Base-by-base conservation (phyloP, 2,329 filamentous ascomycete species). In the Alternaria brassicae region DNA sequence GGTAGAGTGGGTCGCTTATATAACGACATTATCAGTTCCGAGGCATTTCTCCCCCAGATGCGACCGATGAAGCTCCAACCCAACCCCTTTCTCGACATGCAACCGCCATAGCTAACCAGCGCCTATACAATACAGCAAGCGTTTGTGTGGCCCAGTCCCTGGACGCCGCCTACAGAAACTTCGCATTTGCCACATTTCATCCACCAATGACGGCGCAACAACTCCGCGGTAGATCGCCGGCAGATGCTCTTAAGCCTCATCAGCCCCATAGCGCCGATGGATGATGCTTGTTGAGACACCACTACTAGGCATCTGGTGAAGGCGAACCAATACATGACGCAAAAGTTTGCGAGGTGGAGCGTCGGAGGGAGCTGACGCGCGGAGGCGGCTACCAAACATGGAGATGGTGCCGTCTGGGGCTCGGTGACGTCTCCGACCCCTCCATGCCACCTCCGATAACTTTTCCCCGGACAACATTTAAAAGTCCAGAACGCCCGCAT, bases 361-460 rank as follows among this genome's bases (percentile, higher is more conserved):
- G 30, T 61, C 44, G 44, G 49, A 45, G 42, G 25, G 13, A 28
- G 23, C 50, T 17, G 40, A 53, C 21, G 32, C 37, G 58, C 58
- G 58, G 56, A 51, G 37, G 32, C 30, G 44, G 23, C 47, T 62
- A 41, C 60, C 60, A 27, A 40, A 60, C 39, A 42, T 53, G 60
- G 60, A 57, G 50, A 67, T 53, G 53, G 55, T 54, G 58, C 63
- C 65, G 56, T 60, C 25, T 51, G 53, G 45, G 52, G 44, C 59
- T 68, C 67, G 59, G 67, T 61, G 63, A 65, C 58, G 62, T 58
- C 59, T 21, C 65, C 61, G 63, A 69, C 61, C 61, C 60, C 61
- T 56, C 64, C 56, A 64, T 53, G 53, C 58, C 53, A 58, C 56
- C 61, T 65, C 59, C 57, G 56, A 63, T 41, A 56, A 48, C 48